Base-by-base conservation (phyloP, 257 asterid genomes). In the Henckelia pumila region DNA sequence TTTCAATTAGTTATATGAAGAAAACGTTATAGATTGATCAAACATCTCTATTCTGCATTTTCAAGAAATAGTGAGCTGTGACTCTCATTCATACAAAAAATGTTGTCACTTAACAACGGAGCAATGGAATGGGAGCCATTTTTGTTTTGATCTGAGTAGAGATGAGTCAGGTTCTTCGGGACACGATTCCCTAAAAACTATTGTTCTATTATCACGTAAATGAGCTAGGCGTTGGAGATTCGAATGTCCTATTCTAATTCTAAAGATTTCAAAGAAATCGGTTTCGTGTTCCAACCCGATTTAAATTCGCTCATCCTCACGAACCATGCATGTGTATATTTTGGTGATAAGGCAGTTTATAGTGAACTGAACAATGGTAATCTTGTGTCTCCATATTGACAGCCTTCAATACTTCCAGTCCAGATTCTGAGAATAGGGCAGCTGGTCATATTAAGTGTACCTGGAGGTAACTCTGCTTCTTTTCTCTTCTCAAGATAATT, bases 361-460 rank as follows among this genome's bases (percentile, higher is more conserved):
- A 28, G 5, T 40, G 50, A 40, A 40, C 50, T 40, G 50, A 40
- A 40, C 50, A 13, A 40, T 13, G 50, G 50, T 40, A 13, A 40
- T 49, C 62, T 28, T 71, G 7, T 66, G 56, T 76, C 56, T 73
- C 59, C 67, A 10, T 40, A 11, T 21, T 77, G 74, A 78, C 91
- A 94, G 91, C 91, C 88, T 66, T 75, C 86, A 19, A 76, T 85
- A 79, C 88, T 83, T 83, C 91, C 88, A 40, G 52, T 85, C 59
- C 91, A 83, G 82, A 83, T 81, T 61, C 67, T 85, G 70, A 77
- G 86, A 77, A 81, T 85, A 61, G 88, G 91, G 63, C 88, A 85
- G 71, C 81, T 85, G 71, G 88, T 70, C 63, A 79, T 81, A 72
- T 83, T 84, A 33, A 69, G 78, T 52, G 85, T 84, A 44, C 89